phyloP scores from a whole-genome alignment of 2,329 filamentous ascomycete species.

The Verticillium nonalfalfae region DNA sequence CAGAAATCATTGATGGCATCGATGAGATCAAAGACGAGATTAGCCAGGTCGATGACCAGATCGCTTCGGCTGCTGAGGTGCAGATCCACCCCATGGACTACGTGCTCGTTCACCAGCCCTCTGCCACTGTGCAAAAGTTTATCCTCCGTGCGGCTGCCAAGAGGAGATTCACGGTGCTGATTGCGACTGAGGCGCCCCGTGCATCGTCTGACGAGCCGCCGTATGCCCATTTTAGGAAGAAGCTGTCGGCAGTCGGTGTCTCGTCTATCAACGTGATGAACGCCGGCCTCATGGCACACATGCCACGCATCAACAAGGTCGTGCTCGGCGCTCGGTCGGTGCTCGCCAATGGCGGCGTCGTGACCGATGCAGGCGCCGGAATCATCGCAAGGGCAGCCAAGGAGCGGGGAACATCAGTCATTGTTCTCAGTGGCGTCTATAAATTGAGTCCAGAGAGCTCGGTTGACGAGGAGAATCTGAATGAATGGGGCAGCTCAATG shows the following conservation, averaged over 20 bases:
- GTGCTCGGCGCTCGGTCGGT: constrained; percentile 84
- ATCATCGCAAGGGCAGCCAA: constrained; percentile 81
- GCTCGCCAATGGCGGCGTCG: constrained; percentile 78
- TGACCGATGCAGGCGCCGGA: constrained; percentile 77
- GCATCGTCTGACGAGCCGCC: constrained; percentile 27
- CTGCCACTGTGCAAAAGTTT: constrained; percentile 82
- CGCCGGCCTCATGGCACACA: constrained; percentile 82
- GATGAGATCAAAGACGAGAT: constrained; percentile 95
- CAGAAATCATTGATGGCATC: constrained; percentile 90
- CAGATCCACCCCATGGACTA: constrained; percentile 92
- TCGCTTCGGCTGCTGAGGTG: constrained; percentile 79
- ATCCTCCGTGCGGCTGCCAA: constrained; percentile 81
- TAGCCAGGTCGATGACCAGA: constrained; percentile 86
- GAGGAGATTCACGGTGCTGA: constrained; percentile 85
- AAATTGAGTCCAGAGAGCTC: constrained; percentile 88
- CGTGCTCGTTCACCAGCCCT: constrained; percentile 83
- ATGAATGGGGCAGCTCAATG: constrained; percentile 80
- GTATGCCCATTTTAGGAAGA: constrained; percentile 62
- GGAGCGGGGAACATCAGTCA: constrained; percentile 74
- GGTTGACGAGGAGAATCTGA: constrained; percentile 72
- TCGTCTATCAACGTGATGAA: constrained; percentile 80
- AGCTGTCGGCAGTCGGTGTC: constrained; percentile 70
- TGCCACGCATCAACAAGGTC: constrained; percentile 93
- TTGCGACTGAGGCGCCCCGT: constrained; percentile 58
- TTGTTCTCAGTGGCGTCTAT: constrained; percentile 87